phyloP scores from a whole-genome alignment of 2,329 filamentous ascomycete species.

The Aspergillus hortae region DNA sequence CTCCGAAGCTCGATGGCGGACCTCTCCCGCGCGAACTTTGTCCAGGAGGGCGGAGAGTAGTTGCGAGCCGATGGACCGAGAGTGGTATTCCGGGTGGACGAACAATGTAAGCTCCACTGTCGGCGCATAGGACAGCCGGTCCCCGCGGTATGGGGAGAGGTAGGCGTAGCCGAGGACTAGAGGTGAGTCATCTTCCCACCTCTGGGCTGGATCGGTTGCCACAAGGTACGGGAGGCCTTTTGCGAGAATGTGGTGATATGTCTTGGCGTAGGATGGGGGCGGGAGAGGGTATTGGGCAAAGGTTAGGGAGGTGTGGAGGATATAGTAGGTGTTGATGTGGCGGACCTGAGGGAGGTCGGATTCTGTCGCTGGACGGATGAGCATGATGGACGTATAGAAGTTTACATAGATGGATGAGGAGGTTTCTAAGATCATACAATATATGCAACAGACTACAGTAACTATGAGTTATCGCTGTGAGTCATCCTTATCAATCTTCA shows the following conservation, averaged over 20 bases:
- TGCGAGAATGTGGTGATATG: conserved; percentile 21
- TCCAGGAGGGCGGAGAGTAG: conserved; percentile 29
- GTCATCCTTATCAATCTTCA: too few species aligned
- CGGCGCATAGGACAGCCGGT: conserved; percentile 35
- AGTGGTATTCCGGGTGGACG: conserved; percentile 32
- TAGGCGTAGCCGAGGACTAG: conserved; percentile 34
- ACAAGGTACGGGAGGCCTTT: conserved; percentile 37
- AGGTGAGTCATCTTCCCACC: conserved; percentile 4
- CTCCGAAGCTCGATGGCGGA: conserved; percentile 5
- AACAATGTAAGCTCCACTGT: conserved; percentile 41
- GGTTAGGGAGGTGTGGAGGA: conserved; percentile 35
- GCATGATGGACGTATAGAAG: conserved; percentile 1
- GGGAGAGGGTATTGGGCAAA: conserved; percentile 30
- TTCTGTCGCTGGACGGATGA: conserved; percentile 29
- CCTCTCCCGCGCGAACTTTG: conserved; percentile 20
- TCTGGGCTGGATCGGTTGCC: conserved; percentile 20
- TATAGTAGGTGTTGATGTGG: conserved; percentile 36
- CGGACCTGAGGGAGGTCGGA: conserved; percentile 33
- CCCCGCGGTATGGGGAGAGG: conserved; percentile 32
- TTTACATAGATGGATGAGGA: neutral
- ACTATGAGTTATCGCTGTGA: too few species aligned
- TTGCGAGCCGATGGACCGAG: conserved; percentile 29
- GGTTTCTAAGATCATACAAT: neutral
- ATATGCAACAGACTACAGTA: neutral
- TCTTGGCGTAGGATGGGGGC: conserved; percentile 24